Base-by-base conservation (phyloP, 2,329 filamentous ascomycete species). In the Cyphellophora attinorum region DNA sequence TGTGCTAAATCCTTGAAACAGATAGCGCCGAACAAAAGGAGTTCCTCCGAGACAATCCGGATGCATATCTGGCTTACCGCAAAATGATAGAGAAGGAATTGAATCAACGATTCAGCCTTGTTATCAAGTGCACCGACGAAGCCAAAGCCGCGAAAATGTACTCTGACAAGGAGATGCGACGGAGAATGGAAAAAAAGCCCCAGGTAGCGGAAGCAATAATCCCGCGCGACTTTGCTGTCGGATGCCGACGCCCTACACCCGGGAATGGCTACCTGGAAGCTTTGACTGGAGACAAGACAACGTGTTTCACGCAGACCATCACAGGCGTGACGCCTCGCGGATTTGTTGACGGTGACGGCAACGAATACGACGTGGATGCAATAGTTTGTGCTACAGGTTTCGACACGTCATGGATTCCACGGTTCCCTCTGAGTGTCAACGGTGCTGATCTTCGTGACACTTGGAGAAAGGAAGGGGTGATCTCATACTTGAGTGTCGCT, bases 61-160 rank as follows among this genome's bases (percentile, higher is more conserved):
- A 25, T 8, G 8, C n/a, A 12, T 44, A 35, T 28, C 23, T 65
- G 17, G 60, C 64, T 40, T 67, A 67, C 42, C 58, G 62, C 40
- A 67, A 65, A 46, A 56, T 62, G 35, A 59, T 68, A 35, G 64
- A 69, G 39, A 60, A 61, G 39, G 64, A 67, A 40, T 55, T 74
- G n/a, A 73, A 71, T 40, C 60, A 63, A 29, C 58, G 65, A 5
- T 74, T 72, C 56, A 66, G 65, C 29, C 18, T 29, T 18, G 29
- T 44, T 33, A 34, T 42, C 33, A 30, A 31, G 36, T 38, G 35
- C 38, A 42, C 37, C 38, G 51, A 52, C 33, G 51, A 57, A 17
- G 65, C 65, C 3, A 41, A 36, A 35, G 43, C 36, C 17, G 45
- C 21, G 8, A 49, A 12, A 39, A 39, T 33, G 11, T 17, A 46